Conservation (phyloP, 1,284 basidiomycete genomes). For the Ustanciosporium gigantosporum region DNA sequence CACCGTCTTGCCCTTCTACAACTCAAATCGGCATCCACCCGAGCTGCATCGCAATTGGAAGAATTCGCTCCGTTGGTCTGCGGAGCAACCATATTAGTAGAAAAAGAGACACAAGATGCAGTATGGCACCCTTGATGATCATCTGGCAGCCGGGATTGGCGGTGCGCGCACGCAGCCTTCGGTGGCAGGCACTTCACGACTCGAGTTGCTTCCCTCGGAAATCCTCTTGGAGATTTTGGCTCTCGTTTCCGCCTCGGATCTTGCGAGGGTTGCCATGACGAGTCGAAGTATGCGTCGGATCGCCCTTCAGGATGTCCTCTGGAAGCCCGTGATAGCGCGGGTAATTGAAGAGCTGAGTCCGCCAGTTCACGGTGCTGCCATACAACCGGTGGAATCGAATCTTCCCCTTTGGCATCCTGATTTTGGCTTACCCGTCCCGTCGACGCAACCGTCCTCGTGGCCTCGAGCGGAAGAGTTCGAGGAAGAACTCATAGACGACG, state of each 20-base stretch:
- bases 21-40: no score
- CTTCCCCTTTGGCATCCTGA: slow-evolving; percentile 30
- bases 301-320: slow-evolving; percentile 22
- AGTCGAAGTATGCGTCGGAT: slow-evolving; percentile 11
- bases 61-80: no score
- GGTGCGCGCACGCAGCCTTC: no score
- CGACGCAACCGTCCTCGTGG: slow-evolving; percentile 22
- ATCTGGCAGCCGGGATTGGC: no score
- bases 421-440: slow-evolving; percentile 21
- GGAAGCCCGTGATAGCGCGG: slow-evolving; percentile 16
- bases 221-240: slow-evolving; percentile 26
- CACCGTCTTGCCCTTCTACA: no score
- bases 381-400: slow-evolving; percentile 18
- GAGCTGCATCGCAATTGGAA: no score
- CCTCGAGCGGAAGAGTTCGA: slow-evolving; percentile 6
- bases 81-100: no score
- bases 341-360: slow-evolving; percentile 17
- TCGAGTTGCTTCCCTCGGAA: slow-evolving; percentile 22
- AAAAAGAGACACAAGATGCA: no score
- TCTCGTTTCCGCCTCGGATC: slow-evolving; percentile 9
- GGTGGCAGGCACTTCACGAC: background rate
- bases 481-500: no score
- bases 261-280: slow-evolving; percentile 9
- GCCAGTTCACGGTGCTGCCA: slow-evolving; percentile 5
- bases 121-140: no score